These are phyloP conservation scores for Pontederia crassipes DNA, from an alignment of 176 grass and related monocot genomes.

Conservation along the genomic window DNA sequence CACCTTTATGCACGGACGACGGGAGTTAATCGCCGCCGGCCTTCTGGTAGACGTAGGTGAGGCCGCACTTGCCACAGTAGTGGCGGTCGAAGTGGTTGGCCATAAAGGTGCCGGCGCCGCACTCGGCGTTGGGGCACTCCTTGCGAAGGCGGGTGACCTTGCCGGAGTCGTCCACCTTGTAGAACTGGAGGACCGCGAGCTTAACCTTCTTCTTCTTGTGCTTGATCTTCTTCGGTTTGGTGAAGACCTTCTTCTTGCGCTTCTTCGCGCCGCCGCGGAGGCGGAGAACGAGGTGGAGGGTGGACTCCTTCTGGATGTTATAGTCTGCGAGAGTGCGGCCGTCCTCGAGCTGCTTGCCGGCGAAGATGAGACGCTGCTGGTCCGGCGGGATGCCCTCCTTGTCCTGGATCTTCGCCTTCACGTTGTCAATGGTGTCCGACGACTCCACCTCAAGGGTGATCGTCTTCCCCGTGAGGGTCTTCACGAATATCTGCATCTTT, in stretches of 20 bases:
- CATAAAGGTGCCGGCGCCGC: slow-evolving; percentile 64
- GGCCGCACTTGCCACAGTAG: slow-evolving; percentile 70
- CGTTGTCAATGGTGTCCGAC: slow-evolving; percentile 24
- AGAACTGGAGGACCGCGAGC: too few species aligned
- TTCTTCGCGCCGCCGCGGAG: slow-evolving; percentile 27
- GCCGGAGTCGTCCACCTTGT: slow-evolving; percentile 5
- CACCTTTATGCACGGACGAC: too few species aligned
- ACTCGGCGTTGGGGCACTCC: slow-evolving; percentile 72
- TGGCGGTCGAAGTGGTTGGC: slow-evolving; percentile 79
- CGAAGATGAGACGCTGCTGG: slow-evolving; percentile 46
- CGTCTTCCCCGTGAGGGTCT: too few species aligned
- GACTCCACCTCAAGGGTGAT: too few species aligned
- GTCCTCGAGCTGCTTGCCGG: slow-evolving; percentile 54
- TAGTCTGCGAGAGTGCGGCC: slow-evolving; percentile 52
- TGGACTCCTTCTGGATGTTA: slow-evolving; percentile 72
- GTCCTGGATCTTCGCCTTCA: slow-evolving; percentile 67
- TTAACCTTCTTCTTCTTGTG: too few species aligned
- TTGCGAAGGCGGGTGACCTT: slow-evolving; percentile 70
- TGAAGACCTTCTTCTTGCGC: too few species aligned
- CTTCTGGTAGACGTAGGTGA: slow-evolving; percentile 67
- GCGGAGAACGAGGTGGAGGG: slow-evolving; percentile 45
- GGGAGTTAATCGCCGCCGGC: neutral
- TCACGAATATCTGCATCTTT: too few species aligned
- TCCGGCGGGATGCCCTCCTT: slow-evolving; percentile 66
- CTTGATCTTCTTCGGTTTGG: too few species aligned